Evolutionary conservation across 176 grass and related monocot genomes (phyloP), one percentile per base, ranked within the genome.

Genomic region (Lolium rigidum): DNA sequence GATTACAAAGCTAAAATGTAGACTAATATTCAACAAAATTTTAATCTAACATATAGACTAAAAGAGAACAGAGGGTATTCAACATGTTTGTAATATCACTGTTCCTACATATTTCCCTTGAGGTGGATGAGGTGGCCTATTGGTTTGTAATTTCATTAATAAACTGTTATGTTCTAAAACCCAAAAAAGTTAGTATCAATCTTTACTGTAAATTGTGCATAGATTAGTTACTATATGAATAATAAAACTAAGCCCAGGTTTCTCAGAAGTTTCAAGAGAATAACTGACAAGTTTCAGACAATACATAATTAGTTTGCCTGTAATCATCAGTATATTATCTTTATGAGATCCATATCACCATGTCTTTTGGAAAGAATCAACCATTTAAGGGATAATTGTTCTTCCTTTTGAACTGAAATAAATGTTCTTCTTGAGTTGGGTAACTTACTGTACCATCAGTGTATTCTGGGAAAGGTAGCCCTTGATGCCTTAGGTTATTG

Each of bases 11-110:
- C 31, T 35, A 35, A 35, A 35, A 35, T 35, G 31, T 35, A 35
- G 31, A 35, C 31, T 35, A 35, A 35, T 35, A 35, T 35, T 35
- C 31, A 35, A 35, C 31, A 35, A 35, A 35, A 3, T 35, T 35
- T 35, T 35, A 35, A 35, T 35, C 31, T 35, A 35, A 35, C 31
- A 35, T 35, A 35, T 35, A 3, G 2, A 35, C 31, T 35, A 35
- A 35, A 35, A 35, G 31, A 35, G 31, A 35, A 35, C 31, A 35
- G 31, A 35, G 31, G 76, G 13, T 59, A 50, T 69, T 86, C 24
- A 73, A 70, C 31, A 49, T 80, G 80, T 81, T 79, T 88, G 73
- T 64, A 83, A 59, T 43, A 50, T 25, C 76, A 39, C 61, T 82
- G 39, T 43, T 59, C 38, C 20, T 75, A 85, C 21, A 77, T 79